phyloP scores from a whole-genome alignment of 176 grass and related monocot species.

The Miscanthus lutarioriparius region DNA sequence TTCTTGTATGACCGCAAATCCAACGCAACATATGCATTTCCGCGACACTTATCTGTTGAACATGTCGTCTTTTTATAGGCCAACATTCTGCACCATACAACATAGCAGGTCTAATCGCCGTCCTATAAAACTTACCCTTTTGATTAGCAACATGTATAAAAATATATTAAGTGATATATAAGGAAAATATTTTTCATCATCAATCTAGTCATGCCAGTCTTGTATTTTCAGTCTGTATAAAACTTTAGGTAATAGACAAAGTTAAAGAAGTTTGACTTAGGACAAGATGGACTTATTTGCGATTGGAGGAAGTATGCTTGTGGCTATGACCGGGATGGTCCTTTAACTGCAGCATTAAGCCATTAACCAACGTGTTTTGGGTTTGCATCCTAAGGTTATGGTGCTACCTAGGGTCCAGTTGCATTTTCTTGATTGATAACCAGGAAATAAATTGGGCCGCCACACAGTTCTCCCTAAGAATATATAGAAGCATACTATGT shows the following conservation, averaged over 20 bases:
- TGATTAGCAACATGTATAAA: background rate
- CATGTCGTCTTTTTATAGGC: too few relatives aligned
- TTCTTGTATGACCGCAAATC: too few relatives aligned
- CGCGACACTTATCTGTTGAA: too few relatives aligned
- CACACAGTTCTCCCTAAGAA: background rate
- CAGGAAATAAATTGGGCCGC: background rate
- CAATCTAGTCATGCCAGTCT: background rate
- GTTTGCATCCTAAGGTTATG: background rate
- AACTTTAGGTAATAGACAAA: background rate
- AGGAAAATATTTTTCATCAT: background rate
- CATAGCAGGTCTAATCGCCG: too few relatives aligned
- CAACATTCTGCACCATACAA: too few relatives aligned
- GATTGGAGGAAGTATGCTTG: background rate
- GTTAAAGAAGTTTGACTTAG: slow-evolving; percentile 2
- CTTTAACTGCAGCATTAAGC: background rate
- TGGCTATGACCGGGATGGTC: background rate
- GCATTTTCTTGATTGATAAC: background rate
- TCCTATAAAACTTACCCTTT: too few relatives aligned
- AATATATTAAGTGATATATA: background rate
- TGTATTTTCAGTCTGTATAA: background rate
- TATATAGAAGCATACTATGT: background rate
- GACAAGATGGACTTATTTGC: background rate
- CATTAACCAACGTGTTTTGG: background rate
- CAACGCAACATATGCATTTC: too few relatives aligned
- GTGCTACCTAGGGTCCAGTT: background rate